Evolutionary conservation across 2,329 filamentous ascomycete genomes (phyloP).

Genomic region (Penicillium sp.): DNA sequence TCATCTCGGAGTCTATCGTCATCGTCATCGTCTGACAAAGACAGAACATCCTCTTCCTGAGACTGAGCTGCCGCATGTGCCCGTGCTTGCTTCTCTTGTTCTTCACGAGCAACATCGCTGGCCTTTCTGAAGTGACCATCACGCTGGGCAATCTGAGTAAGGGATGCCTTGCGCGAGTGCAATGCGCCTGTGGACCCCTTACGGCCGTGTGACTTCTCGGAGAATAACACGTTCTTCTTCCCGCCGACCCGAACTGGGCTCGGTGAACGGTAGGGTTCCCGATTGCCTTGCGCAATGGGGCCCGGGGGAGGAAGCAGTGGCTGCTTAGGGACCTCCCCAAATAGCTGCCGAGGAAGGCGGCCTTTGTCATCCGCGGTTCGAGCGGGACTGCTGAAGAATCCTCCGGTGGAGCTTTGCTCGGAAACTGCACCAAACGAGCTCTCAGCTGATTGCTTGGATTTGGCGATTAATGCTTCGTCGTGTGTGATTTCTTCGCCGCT

Average conservation of each 20-base stretch:
- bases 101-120: conserved; percentile 25
- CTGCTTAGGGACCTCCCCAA: conserved; percentile 43
- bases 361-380: conserved; percentile 25
- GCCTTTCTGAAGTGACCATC: conserved; percentile 22
- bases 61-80: conserved; percentile 31
- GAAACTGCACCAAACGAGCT: conserved; percentile 42
- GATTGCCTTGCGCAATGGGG: conserved; percentile 28
- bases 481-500: conserved; percentile 47
- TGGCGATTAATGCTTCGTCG: conserved; percentile 35
- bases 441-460: conserved; percentile 41
- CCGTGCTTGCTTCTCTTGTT: conserved; percentile 29
- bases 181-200: conserved; percentile 38
- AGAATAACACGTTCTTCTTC: conserved; percentile 26
- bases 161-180: conserved; percentile 38
- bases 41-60: conserved; percentile 33
- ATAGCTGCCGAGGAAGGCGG: conserved; percentile 34
- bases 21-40: conserved; percentile 47
- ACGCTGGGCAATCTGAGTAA: conserved; percentile 32
- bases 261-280: conserved; percentile 43
- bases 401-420: conserved; percentile 37
- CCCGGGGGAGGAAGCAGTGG: conserved; percentile 35
- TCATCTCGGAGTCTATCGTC: conserved; percentile 47
- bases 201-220: conserved; percentile 26
- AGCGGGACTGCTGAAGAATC: conserved; percentile 39
- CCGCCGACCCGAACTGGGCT: conserved; percentile 42